A percentile compares a stretch with the other conserved stretches of the same genome.
Conservation (phyloP, 2,329 filamentous ascomycete genomes). For the Penicillium sp. region DNA sequence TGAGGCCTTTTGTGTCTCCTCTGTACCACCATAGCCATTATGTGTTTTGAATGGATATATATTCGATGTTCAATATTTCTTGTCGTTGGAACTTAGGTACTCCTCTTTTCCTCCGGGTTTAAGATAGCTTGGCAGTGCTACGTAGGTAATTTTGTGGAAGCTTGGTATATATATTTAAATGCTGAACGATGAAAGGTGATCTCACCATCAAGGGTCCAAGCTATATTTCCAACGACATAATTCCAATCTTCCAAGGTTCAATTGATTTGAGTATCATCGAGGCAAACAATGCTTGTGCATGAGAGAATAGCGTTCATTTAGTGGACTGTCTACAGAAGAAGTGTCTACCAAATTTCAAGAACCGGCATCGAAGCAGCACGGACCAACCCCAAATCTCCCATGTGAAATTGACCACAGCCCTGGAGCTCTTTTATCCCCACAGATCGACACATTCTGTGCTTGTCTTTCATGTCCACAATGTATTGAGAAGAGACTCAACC, state of each 20-base stretch:
- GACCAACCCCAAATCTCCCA: conserved; percentile 4
- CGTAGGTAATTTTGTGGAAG: not conserved
- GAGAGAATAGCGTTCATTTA: not conserved
- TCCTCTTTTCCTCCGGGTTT: not conserved
- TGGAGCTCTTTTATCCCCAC: conserved; percentile 7
- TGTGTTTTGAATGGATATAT: conserved; percentile 27
- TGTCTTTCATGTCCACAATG: not conserved
- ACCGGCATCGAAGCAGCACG: conserved; percentile 1
- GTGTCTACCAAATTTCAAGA: not conserved
- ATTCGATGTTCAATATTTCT: not conserved
- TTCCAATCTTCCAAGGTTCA: too few species aligned
- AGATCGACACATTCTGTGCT: conserved; percentile 10
- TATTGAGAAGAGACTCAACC: not conserved
- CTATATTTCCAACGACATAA: too few species aligned
- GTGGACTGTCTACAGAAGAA: not conserved
- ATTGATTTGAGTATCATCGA: too few species aligned
- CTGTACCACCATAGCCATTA: conserved; percentile 30
- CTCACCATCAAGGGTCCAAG: too few species aligned
- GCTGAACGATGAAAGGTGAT: too few species aligned
- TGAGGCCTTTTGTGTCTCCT: conserved; percentile 13
- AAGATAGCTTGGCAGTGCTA: not conserved
- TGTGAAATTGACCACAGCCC: conserved; percentile 5
- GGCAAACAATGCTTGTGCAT: not conserved
- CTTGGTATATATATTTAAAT: not conserved
- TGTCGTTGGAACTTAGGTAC: too few species aligned